phyloP scores from a whole-genome alignment of 306 rosid species.

The Senna siamea region DNA sequence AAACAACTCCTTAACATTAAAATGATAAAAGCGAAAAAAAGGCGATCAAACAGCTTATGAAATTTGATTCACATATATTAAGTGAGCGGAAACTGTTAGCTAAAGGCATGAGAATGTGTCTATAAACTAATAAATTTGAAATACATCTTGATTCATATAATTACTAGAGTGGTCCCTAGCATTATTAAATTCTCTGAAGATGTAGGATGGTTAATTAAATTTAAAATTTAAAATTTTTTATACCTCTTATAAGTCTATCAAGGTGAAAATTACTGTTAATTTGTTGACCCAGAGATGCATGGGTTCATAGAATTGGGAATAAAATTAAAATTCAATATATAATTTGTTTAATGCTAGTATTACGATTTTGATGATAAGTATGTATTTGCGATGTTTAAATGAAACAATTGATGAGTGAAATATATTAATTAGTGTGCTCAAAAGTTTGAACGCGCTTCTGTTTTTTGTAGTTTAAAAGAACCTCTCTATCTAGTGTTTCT shows the following conservation, averaged over 20 bases:
- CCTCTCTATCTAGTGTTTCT: constrained; percentile 30
- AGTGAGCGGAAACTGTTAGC: constrained; percentile 29
- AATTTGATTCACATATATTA: constrained; percentile 36
- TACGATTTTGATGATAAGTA: constrained; percentile 4
- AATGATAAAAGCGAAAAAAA: constrained; percentile 18
- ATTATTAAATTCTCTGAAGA: constrained; percentile 31
- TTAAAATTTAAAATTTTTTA: constrained; percentile 21
- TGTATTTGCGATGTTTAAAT: constrained; percentile 31
- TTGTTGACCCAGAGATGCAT: constrained; percentile 16
- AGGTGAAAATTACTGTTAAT: constrained; percentile 32
- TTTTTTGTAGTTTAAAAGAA: constrained; percentile 12
- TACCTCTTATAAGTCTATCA: constrained; percentile 13
- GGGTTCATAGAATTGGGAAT: constrained; percentile 23
- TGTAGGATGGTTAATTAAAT: constrained; percentile 11
- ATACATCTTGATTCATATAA: constrained; percentile 17
- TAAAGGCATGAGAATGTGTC: constrained; percentile 32
- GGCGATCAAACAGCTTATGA: constrained; percentile 21
- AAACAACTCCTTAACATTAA: constrained; percentile 28
- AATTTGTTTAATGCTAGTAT: background rate
- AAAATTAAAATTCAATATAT: constrained; percentile 7
- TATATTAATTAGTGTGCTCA: constrained; percentile 23
- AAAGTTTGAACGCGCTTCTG: constrained; percentile 12
- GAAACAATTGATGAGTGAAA: constrained; percentile 39
- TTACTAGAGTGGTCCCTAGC: constrained; percentile 24
- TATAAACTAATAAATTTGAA: constrained; percentile 37